A percentile compares a stretch with the other conserved stretches of the same genome.
Conservation (phyloP, 805 yeast species). For the Yueomyces sinensis region DNA sequence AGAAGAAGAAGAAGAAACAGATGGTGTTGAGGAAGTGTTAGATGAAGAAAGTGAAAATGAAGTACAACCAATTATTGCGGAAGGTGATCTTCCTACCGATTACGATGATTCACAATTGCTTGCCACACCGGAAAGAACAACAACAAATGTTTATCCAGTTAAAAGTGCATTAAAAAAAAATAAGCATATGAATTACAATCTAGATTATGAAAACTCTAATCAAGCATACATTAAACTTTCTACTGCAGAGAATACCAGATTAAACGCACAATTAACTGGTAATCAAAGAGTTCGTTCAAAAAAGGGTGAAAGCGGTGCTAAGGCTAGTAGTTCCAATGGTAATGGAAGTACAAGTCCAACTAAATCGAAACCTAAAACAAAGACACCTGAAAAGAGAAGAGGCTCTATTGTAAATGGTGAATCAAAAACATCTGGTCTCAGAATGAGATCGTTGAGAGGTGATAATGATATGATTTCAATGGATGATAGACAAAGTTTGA, state of each 20-base stretch:
- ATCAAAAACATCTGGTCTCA: not conserved
- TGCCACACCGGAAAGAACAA: not conserved
- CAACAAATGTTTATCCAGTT: slow-evolving; percentile 23
- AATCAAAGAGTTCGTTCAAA: slow-evolving; percentile 7
- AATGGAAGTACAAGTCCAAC: not conserved
- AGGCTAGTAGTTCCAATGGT: not conserved
- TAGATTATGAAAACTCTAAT: slow-evolving; percentile 18
- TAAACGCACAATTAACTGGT: slow-evolving; percentile 49
- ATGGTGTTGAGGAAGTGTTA: not conserved
- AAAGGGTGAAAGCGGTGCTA: not conserved
- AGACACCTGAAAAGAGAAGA: not conserved
- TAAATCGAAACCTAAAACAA: not conserved
- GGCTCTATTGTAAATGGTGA: not conserved
- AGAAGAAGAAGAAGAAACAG: not conserved
- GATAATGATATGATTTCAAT: not conserved
- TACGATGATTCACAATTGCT: not conserved
- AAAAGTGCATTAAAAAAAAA: slow-evolving; percentile 30
- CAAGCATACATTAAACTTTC: slow-evolving; percentile 55
- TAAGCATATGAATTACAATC: slow-evolving; percentile 8
- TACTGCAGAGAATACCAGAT: slow-evolving; percentile 68
- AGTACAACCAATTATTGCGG: not conserved
- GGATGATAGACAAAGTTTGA: not conserved
- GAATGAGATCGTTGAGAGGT: not conserved
- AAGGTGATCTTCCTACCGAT: not conserved
- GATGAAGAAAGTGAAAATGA: not conserved